Evolutionary conservation across 75 land plant species (phyloP).

Genomic region (Cryptomeria japonica): DNA sequence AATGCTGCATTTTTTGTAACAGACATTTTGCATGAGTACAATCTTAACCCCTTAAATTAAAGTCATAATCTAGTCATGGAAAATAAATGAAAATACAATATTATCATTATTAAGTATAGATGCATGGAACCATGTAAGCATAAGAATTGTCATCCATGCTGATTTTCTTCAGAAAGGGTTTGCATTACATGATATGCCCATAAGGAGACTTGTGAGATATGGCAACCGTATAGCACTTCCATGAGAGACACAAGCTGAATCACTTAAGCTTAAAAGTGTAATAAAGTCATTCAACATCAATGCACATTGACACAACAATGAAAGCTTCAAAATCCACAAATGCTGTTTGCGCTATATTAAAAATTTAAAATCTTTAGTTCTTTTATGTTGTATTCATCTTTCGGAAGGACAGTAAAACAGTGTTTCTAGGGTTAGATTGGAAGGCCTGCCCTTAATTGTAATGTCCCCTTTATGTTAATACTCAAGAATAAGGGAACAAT

Average conservation of each 20-base stretch:
- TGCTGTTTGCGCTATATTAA: background rate
- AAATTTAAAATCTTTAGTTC: too few relatives aligned
- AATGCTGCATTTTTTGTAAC: background rate
- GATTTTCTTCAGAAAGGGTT: background rate
- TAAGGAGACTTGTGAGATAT: too few relatives aligned
- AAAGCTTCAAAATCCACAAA: background rate
- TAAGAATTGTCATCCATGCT: background rate
- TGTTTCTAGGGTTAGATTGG: too few relatives aligned
- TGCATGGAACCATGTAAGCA: background rate
- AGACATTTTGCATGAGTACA: background rate
- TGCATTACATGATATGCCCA: too few relatives aligned
- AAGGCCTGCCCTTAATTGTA: too few relatives aligned
- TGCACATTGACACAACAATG: background rate
- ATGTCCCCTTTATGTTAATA: too few relatives aligned
- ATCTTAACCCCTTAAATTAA: background rate
- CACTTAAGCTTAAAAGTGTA: background rate
- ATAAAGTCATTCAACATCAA: background rate
- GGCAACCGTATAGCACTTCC: too few relatives aligned
- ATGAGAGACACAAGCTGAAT: too few relatives aligned
- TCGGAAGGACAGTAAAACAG: too few relatives aligned
- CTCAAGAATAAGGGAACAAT: too few relatives aligned
- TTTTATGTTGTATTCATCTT: too few relatives aligned
- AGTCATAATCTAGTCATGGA: background rate
- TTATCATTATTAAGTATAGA: background rate
- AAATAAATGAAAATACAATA: background rate